A percentile compares a stretch with the other conserved stretches of the same genome.
Conservation (phyloP, 305 asterid genomes). For the Fraxinus latifolia region DNA sequence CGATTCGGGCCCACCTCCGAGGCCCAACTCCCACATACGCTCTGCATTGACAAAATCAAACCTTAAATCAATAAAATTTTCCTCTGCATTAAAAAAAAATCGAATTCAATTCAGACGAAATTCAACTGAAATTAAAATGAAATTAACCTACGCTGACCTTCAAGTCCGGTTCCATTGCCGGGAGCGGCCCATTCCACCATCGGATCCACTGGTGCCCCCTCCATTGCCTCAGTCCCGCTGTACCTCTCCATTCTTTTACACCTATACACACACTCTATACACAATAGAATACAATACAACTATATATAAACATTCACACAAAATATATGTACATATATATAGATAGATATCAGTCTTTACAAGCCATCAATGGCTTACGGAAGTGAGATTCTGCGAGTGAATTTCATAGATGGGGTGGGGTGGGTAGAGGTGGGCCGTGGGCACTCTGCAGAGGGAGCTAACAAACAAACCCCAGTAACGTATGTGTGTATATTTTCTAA, state of each 20-base stretch:
- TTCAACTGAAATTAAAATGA: slow-evolving; percentile 52
- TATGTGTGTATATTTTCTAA: background rate
- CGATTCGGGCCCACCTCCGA: slow-evolving; percentile 60
- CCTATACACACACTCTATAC: slow-evolving; percentile 25
- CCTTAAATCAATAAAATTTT: slow-evolving; percentile 27
- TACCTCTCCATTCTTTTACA: slow-evolving; percentile 56
- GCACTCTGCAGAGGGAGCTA: background rate
- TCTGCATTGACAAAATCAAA: slow-evolving; percentile 59
- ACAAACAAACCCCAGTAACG: background rate
- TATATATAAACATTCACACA: background rate
- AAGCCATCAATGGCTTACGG: slow-evolving; percentile 3
- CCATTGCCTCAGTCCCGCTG: slow-evolving; percentile 60
- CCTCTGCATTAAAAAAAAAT: slow-evolving; percentile 27
- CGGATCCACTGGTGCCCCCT: slow-evolving; percentile 73
- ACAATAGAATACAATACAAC: background rate
- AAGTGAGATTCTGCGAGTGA: background rate
- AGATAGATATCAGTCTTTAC: background rate
- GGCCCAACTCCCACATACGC: slow-evolving; percentile 79
- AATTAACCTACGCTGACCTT: slow-evolving; percentile 51
- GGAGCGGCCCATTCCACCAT: slow-evolving; percentile 86
- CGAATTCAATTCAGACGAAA: slow-evolving; percentile 44
- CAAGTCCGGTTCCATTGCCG: slow-evolving; percentile 84
- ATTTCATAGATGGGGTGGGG: background rate
- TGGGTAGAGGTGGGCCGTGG: background rate
- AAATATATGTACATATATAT: background rate